Evolutionary conservation across 2,329 filamentous ascomycete species (phyloP).

Genomic region (Clarireedia homoeocarpa): DNA sequence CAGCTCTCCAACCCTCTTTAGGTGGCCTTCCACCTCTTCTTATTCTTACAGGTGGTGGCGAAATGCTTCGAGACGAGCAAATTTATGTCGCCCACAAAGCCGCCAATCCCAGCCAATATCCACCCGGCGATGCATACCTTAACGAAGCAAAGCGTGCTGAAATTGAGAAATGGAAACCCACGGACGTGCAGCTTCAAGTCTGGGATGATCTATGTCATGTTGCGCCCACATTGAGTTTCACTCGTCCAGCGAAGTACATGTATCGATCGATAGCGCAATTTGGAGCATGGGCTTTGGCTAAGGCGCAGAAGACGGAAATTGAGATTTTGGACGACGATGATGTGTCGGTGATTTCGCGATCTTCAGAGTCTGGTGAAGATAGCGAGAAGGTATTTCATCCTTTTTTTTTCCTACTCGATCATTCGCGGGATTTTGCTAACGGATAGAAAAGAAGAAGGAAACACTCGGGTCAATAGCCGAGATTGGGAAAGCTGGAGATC

Average conservation of each 20-base stretch:
- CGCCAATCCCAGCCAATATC: constrained; percentile 71
- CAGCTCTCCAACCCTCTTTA: constrained; percentile 77
- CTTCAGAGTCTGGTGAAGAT: constrained; percentile 33
- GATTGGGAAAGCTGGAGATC: constrained; percentile 83
- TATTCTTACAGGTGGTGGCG: constrained; percentile 80
- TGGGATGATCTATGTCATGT: constrained; percentile 97
- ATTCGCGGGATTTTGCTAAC: neutral
- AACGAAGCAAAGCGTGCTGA: constrained; percentile 44
- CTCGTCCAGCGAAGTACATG: constrained; percentile 93
- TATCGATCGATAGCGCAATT: constrained; percentile 89
- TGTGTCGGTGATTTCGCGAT: constrained; percentile 64
- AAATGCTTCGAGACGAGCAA: constrained; percentile 87
- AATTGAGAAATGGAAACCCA: constrained; percentile 66
- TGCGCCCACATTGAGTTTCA: constrained; percentile 88
- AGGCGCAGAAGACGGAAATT: constrained; percentile 71
- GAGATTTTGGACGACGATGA: constrained; percentile 75
- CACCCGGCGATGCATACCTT: constrained; percentile 56
- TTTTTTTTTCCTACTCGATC: neutral
- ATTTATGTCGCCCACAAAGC: constrained; percentile 94
- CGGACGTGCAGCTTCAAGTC: constrained; percentile 86
- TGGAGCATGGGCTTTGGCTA: constrained; percentile 80
- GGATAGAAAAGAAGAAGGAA: constrained; percentile 8
- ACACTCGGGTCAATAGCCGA: constrained; percentile 17
- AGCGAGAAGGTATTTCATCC: constrained; percentile 22
- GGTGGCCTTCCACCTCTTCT: constrained; percentile 84